Base-by-base conservation (phyloP, 2,329 filamentous ascomycete genomes). In the Alternaria longipes region DNA sequence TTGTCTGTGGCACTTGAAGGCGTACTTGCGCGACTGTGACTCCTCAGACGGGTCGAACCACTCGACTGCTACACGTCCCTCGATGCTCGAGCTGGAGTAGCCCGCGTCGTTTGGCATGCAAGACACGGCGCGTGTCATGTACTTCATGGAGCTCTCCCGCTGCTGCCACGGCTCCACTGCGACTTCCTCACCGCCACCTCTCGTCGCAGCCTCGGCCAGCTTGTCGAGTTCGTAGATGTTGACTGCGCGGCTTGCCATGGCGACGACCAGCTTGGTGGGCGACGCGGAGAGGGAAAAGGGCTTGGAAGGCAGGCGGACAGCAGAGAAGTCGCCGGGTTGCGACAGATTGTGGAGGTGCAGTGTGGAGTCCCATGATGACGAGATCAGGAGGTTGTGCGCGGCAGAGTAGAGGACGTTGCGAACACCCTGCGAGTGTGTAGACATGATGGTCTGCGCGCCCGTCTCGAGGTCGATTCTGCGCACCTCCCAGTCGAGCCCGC, bases 71-170 rank as follows among this genome's bases (percentile, higher is more conserved):
- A 99, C 93, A 70, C 95, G 89, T 5, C 95, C 95, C 77, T 99
- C 95, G 72, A 99, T 99, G 72, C 90, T 94, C 60, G 89, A 92
- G 1, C 91, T 94, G 9, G 94, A 94, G 77, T 98, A 99, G 5
- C 95, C 95, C 11, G 91, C 91, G 68, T 97, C 95, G 72, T 95
- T 94, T 14, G 95, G 94, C 95, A 99, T 98, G 79, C 94, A 97
- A 16, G 93, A 90, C 0, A 98, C 91, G 18, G 92, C 92, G 61
- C 95, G 88, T 1, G 94, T 98, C 84, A 97, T 93, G 81, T 97
- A 99, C 78, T 97, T 97, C 74, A 99, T 86, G 26, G 91, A 96
- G 54, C 92, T 97, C 79, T 99, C 95, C 62, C 95, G 89, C 71
- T 92, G 88, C 80, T 99, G 95, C 93, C 93, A 97, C 0, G 94